Evolutionary conservation across 108 stramenopile genomes (phyloP).

Genomic region (Skeletonema grethae): DNA sequence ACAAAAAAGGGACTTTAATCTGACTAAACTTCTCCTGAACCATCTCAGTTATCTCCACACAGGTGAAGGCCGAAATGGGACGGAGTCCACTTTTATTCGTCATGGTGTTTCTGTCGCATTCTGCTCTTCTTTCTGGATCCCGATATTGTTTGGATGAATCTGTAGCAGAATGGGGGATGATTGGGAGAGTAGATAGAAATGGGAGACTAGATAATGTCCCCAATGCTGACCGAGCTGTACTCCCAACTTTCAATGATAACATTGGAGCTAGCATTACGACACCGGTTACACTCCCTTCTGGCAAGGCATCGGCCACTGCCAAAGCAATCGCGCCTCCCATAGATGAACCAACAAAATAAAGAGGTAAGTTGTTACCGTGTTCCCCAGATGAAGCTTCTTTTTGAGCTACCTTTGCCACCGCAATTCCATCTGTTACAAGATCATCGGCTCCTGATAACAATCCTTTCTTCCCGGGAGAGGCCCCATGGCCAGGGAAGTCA

Average conservation of each 20-base stretch:
- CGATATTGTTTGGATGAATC: slow-evolving; percentile 73
- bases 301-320: slow-evolving; percentile 54
- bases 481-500: slow-evolving; percentile 82
- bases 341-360: slow-evolving; percentile 74
- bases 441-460: slow-evolving; percentile 58
- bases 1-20: slow-evolving; percentile 59
- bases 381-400: slow-evolving; percentile 17
- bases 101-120: slow-evolving; percentile 67
- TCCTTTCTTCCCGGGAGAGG: slow-evolving; percentile 66
- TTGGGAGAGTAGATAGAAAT: slow-evolving; percentile 48
- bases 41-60: slow-evolving; percentile 62
- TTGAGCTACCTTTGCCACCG: slow-evolving; percentile 56
- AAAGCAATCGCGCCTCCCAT: slow-evolving; percentile 87
- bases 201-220: slow-evolving; percentile 28
- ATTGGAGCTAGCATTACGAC: slow-evolving; percentile 84
- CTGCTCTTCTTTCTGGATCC: slow-evolving; percentile 62
- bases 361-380: slow-evolving; percentile 18
- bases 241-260: slow-evolving; percentile 66
- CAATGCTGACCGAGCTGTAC: slow-evolving; percentile 42
- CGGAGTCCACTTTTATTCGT: slow-evolving; percentile 47
- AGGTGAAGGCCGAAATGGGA: slow-evolving; percentile 65
- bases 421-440: slow-evolving; percentile 59
- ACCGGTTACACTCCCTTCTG: slow-evolving; percentile 31
- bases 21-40: slow-evolving; percentile 43
- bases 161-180: slow-evolving; percentile 74